A percentile compares a stretch with the other conserved stretches of the same genome.
Evolutionary conservation across 2,329 filamentous ascomycete species (phyloP).

Genomic region (Venturia pyrina): DNA sequence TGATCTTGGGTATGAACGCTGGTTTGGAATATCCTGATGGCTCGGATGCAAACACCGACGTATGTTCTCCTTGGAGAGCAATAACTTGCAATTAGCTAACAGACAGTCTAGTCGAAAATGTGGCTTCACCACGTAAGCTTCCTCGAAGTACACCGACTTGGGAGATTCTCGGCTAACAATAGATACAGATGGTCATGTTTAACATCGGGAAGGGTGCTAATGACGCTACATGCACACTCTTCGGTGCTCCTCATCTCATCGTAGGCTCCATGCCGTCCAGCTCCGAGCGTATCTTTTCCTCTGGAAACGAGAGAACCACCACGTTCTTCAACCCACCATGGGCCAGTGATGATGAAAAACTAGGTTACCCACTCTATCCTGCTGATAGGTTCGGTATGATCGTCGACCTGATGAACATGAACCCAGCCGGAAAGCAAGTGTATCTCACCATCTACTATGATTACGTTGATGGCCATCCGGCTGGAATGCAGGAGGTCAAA

Average conservation of each 20-base stretch:
- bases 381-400: conserved; percentile 9
- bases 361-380: conserved; percentile 10
- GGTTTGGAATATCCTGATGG: conserved; percentile 12
- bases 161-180: neutral
- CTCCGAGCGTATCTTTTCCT: conserved; percentile 9
- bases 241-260: conserved; percentile 7
- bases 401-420: conserved; percentile 13
- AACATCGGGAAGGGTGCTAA: conserved; percentile 7
- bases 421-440: neutral
- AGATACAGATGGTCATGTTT: conserved; percentile 11
- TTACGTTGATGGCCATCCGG: conserved; percentile 9
- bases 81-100: neutral
- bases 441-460: conserved; percentile 12
- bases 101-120: neutral
- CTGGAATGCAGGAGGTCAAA: neutral
- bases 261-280: conserved; percentile 2
- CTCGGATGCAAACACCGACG: conserved; percentile 6
- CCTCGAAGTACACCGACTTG: neutral
- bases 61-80: neutral
- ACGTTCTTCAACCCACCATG: conserved; percentile 2
- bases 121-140: conserved; percentile 11
- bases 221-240: conserved; percentile 11
- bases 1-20: conserved; percentile 9
- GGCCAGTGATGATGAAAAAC: neutral
- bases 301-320: conserved; percentile 11